Evolutionary conservation across 2,329 filamentous ascomycete species (phyloP).

Genomic region (Myriosclerotinia duriaeana): DNA sequence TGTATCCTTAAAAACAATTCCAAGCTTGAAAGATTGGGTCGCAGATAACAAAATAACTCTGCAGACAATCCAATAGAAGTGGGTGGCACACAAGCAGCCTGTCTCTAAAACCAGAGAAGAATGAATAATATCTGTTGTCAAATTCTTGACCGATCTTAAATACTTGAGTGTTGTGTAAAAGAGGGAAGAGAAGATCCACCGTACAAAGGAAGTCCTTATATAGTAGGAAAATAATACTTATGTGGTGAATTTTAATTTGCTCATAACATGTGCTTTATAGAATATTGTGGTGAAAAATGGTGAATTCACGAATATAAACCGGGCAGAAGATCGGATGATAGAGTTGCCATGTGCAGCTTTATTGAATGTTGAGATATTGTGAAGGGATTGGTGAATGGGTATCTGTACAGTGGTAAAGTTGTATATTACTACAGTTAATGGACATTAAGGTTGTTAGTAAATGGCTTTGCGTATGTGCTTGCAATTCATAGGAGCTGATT

Average conservation of each 20-base stretch:
- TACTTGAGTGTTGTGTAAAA: neutral
- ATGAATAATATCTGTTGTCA: neutral
- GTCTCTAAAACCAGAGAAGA: neutral
- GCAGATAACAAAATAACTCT: neutral
- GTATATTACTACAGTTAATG: neutral
- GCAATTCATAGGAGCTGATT: neutral
- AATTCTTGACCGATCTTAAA: neutral
- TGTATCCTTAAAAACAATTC: too few species aligned
- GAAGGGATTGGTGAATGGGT: neutral
- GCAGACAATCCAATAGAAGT: neutral
- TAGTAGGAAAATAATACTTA: too few species aligned
- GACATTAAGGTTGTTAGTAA: neutral
- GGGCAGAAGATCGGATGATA: neutral
- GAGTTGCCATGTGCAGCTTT: too few species aligned
- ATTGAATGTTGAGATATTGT: neutral
- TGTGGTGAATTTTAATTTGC: constrained; percentile 1
- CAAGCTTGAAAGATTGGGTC: neutral
- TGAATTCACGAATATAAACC: constrained; percentile 1
- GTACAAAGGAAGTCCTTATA: neutral
- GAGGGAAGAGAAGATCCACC: neutral
- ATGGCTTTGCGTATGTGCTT: neutral
- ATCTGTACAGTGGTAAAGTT: neutral
- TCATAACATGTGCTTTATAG: neutral
- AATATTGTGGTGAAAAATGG: neutral
- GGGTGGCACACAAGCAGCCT: neutral